Evolutionary conservation across 2,329 filamentous ascomycete genomes (phyloP), one percentile per base, ranked within the genome.

Genomic region (Talaromyces sp.): DNA sequence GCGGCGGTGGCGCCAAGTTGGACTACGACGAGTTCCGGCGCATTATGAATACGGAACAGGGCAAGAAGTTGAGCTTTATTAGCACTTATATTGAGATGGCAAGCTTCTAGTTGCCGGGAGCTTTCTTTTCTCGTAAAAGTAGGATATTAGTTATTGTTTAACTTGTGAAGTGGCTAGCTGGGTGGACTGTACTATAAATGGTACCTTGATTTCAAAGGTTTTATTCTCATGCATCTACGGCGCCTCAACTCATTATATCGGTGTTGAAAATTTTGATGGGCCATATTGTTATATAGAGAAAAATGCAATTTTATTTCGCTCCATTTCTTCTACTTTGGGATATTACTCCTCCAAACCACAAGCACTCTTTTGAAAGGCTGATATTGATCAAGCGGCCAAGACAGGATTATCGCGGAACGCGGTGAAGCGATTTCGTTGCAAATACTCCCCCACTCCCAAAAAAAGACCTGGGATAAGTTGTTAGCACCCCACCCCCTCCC

Each of bases 61-160:
- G 85, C 26, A 85, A 86, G 70, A 78, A 88, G 58, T 81, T 93
- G 63, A 89, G 90, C 66, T 93, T 96, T 74, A 81, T 97, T 53
- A 90, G 90, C 62, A 90, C 86, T 68, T 98, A 93, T 93, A 90
- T 97, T 74, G 93, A 97, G 64, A 81, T 86, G 81, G 84, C 84
- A 68, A 80, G 81, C 71, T 84, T 87, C 70, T 86, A 52, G 58
- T 35, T 21, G 10, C 1, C 26, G 6, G 26, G 9, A 13, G 17
- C 13, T 11, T 51, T 38, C 13, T 24, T 52, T 32, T n/a, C 5
- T 32, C 26, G 3, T 3, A 27, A 27, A 27, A 27, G 26, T 27
- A 6, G 26, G 26, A 3, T 3, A 27, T 27, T 6, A 27, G 26
- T 27, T 6, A 27, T 6, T 27, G 26, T 3, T 27, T 27, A 3